phyloP scores from a whole-genome alignment of 2,329 filamentous ascomycete species.

The Juglanconis oblonga region DNA sequence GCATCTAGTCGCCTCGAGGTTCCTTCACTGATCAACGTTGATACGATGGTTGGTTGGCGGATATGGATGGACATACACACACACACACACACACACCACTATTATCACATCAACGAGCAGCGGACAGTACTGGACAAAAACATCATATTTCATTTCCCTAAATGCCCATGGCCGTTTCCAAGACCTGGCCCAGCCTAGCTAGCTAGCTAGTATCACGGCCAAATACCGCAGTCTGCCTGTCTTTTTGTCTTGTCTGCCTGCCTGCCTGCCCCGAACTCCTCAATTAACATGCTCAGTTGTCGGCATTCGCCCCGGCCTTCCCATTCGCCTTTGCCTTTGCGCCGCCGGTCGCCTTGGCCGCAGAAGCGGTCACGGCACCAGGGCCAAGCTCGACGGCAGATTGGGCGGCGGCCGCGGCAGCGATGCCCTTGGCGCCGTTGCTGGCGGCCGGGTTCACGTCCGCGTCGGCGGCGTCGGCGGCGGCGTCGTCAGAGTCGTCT shows the following conservation, averaged over 20 bases:
- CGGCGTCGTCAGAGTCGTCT: conserved; percentile 32
- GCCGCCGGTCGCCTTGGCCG: conserved; percentile 27
- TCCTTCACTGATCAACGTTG: no score
- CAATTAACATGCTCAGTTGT: background rate
- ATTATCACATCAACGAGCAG: no score
- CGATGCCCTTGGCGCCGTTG: conserved; percentile 6
- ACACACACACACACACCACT: no score
- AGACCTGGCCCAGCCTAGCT: no score
- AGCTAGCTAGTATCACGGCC: no score
- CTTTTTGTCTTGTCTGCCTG: background rate
- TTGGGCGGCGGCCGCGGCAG: conserved; percentile 14
- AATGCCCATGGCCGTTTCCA: no score
- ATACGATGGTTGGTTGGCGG: no score
- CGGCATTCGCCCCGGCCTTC: background rate
- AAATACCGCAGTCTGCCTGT: background rate
- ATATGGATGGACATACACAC: no score
- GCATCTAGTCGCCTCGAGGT: no score
- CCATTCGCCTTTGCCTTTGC: conserved; percentile 7
- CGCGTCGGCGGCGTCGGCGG: conserved; percentile 40
- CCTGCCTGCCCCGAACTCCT: no score
- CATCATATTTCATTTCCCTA: no score
- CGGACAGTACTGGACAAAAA: no score
- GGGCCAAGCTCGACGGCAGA: conserved; percentile 26
- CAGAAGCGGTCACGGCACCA: conserved; percentile 23
- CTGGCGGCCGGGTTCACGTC: conserved; percentile 11